A percentile compares a stretch with the other conserved stretches of the same genome.
These are phyloP conservation scores for Lyophyllum decastes DNA, from an alignment of 768 basidiomycete genomes.

Conservation along the genomic window DNA sequence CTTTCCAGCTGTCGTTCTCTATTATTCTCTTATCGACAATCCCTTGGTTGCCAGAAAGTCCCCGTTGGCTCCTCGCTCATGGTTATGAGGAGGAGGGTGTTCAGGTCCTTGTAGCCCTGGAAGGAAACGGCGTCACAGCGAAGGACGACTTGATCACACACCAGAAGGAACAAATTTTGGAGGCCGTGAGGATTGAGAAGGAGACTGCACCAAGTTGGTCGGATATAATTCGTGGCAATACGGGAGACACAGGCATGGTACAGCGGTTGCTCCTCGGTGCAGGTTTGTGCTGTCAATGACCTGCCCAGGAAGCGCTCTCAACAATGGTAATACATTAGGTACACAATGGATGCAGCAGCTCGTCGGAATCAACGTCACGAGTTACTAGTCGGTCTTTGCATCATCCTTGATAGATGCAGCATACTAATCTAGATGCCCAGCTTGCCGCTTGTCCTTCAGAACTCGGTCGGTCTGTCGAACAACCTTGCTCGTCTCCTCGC, in stretches of 20 bases:
- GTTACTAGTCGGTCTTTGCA: slow-evolving; percentile 42
- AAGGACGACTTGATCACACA: slow-evolving; percentile 38
- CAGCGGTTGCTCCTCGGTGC: slow-evolving; percentile 42
- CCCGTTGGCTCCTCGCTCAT: slow-evolving; percentile 51
- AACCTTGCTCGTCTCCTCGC: slow-evolving; percentile 49
- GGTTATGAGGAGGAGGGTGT: slow-evolving; percentile 43
- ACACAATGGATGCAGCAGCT: slow-evolving; percentile 57
- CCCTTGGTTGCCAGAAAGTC: slow-evolving; percentile 51
- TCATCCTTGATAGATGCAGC: not conserved
- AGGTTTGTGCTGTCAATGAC: slow-evolving; percentile 24
- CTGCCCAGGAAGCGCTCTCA: not conserved
- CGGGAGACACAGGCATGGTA: slow-evolving; percentile 48
- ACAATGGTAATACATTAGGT: slow-evolving; percentile 24
- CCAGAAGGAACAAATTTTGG: slow-evolving; percentile 42
- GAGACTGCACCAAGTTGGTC: slow-evolving; percentile 41
- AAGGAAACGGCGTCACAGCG: slow-evolving; percentile 35
- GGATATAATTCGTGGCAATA: slow-evolving; percentile 40
- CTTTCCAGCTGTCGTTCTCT: slow-evolving; percentile 50
- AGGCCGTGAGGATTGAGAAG: slow-evolving; percentile 44
- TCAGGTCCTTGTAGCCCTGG: slow-evolving; percentile 41
- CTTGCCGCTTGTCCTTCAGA: slow-evolving; percentile 49
- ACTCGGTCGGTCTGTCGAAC: slow-evolving; percentile 53
- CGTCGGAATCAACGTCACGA: slow-evolving; percentile 53
- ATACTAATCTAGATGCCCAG: slow-evolving; percentile 18
- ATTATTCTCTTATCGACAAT: slow-evolving; percentile 43